Base-by-base conservation (phyloP, 2,329 filamentous ascomycete genomes). In the Chrysoporthe puriensis region DNA sequence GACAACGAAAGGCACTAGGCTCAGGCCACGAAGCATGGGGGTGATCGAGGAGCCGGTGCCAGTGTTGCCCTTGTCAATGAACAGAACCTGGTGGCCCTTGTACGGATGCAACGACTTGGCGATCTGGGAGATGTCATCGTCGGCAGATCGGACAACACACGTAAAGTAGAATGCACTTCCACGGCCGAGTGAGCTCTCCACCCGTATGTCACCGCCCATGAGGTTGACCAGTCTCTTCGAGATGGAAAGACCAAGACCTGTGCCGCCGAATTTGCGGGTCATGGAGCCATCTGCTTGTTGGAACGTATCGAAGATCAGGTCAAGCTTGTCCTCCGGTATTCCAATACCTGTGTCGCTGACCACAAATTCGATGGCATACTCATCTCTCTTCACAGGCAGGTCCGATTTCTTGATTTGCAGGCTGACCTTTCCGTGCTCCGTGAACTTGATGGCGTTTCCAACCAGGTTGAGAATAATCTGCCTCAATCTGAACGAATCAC, bases 401-500 rank as follows among this genome's bases (percentile, higher is more conserved):
- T 70, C 52, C 42, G 92, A 82, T 75, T 87, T 84, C 72, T 90
- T 89, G 73, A 98, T 97, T n/a, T 91, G 94, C 64, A 98, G 88
- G 78, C 94, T 96, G 74, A 99, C 96, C 78, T 97, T 94, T 70
- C 96, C 96, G 74, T 96, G 91, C 79, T 98, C 95, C 3, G 96
- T 98, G 79, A 99, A 99, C 77, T 99, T 99, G 84, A 99, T 97
- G 66, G 96, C 95, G 75, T 99, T 99, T 76, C 96, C 96, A 64
- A 98, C 95, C 66, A 99, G 84, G 80, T 99, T 99, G 67, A 98
- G 86, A 70, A 98, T 97, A 74, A 99, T 97, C 80, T 99, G 96
- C 71, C 95, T 90, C 66, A 98, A 83, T 79, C 96, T 91, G 90
- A 97, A 98, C 1, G 94, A 96, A 78, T 99, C 96, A 70, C 96